Evolutionary conservation across 2,329 filamentous ascomycete species (phyloP).

Genomic region (Hymenoscyphus linearis): DNA sequence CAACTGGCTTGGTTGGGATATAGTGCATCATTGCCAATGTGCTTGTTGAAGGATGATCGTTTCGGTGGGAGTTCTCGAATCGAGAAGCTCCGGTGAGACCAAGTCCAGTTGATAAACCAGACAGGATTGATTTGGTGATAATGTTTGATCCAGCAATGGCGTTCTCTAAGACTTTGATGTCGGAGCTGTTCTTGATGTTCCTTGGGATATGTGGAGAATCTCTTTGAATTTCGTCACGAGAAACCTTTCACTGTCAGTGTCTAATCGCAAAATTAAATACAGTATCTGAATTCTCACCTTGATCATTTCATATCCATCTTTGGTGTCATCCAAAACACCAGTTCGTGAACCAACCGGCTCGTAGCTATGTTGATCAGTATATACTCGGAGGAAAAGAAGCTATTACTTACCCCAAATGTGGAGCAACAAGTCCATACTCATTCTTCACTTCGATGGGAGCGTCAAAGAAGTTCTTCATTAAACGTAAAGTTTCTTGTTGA

Average conservation of each 20-base stretch:
- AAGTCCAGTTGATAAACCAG: slow-evolving; percentile 41
- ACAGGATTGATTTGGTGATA: slow-evolving; percentile 38
- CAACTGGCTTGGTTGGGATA: slow-evolving; percentile 40
- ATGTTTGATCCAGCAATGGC: slow-evolving; percentile 46
- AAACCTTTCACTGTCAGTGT: slow-evolving; percentile 35
- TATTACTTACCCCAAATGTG: slow-evolving; percentile 43
- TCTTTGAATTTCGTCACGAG: slow-evolving; percentile 45
- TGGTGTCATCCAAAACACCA: slow-evolving; percentile 42
- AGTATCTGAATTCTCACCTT: slow-evolving; percentile 34
- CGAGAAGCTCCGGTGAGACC: slow-evolving; percentile 40
- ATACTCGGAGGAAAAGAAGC: neutral
- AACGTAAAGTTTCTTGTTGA: slow-evolving; percentile 45
- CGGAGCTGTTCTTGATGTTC: slow-evolving; percentile 43
- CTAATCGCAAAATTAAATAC: neutral
- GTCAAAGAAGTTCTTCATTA: slow-evolving; percentile 53
- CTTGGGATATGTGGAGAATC: slow-evolving; percentile 42
- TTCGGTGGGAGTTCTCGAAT: slow-evolving; percentile 48
- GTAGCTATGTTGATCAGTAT: slow-evolving; percentile 34
- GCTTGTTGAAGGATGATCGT: slow-evolving; percentile 43
- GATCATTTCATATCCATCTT: slow-evolving; percentile 50
- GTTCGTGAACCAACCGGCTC: slow-evolving; percentile 45
- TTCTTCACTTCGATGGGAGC: slow-evolving; percentile 50
- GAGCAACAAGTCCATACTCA: slow-evolving; percentile 48
- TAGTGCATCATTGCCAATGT: slow-evolving; percentile 53
- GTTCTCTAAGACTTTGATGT: slow-evolving; percentile 44